A percentile compares a stretch with the other conserved stretches of the same genome.
phyloP scores from a whole-genome alignment of 192 early-diverging fungal genomes.

The Linnemannia zychae region DNA sequence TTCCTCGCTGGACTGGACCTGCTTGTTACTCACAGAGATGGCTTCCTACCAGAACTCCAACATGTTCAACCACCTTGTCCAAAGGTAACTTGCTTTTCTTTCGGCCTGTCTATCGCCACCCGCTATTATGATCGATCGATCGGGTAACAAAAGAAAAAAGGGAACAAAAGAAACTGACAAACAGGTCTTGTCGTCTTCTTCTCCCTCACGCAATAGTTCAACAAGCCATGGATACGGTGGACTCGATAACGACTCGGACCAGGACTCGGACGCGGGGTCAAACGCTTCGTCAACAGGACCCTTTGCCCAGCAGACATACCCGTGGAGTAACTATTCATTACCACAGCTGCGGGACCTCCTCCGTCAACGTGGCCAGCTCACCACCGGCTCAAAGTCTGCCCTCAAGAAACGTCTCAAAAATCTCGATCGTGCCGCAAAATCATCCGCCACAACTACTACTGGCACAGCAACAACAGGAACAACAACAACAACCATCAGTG shows the following conservation, averaged over 20 bases:
- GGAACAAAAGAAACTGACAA: background rate
- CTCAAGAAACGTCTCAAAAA: constrained; percentile 44
- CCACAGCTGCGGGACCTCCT: constrained; percentile 44
- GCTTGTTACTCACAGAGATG: constrained; percentile 11
- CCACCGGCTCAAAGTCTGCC: constrained; percentile 32
- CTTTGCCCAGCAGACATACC: constrained; percentile 23
- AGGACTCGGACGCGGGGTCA: constrained; percentile 42
- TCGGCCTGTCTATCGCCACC: background rate
- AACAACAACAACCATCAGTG: background rate
- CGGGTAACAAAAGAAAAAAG: too few relatives aligned
- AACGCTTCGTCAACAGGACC: background rate
- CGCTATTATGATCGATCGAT: background rate
- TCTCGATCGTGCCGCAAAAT: constrained; percentile 21
- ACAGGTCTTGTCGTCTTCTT: background rate
- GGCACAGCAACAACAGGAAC: too few relatives aligned
- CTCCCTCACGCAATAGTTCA: background rate
- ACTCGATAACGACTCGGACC: constrained; percentile 12
- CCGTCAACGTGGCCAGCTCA: constrained; percentile 46
- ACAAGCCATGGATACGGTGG: constrained; percentile 17
- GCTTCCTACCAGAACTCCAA: constrained; percentile 39
- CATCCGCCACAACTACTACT: background rate
- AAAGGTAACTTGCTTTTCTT: constrained; percentile 28
- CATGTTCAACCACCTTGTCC: constrained; percentile 57
- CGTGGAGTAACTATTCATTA: constrained; percentile 47
- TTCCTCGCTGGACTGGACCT: background rate